Conservation (phyloP, 495 filamentous ascomycete genomes). For the Xylaria curta region DNA sequence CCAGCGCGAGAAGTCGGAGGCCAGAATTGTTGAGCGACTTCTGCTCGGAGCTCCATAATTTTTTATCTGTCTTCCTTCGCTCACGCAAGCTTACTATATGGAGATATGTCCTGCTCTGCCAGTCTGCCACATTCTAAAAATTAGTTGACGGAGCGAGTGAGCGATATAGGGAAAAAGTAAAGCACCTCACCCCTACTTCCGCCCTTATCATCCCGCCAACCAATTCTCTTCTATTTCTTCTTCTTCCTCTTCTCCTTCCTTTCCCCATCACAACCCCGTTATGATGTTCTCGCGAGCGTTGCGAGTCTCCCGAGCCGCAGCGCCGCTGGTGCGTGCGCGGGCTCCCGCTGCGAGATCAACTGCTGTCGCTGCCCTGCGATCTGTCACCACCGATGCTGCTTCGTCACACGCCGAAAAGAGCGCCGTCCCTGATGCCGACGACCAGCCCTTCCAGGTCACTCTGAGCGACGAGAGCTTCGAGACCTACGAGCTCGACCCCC, state of each 20-base stretch:
- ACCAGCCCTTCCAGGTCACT: conserved; percentile 88
- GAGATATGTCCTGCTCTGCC: neutral
- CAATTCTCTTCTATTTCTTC: neutral
- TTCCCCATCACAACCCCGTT: conserved; percentile 11
- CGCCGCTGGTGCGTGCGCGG: conserved; percentile 48
- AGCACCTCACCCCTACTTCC: conserved; percentile 4
- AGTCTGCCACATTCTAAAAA: neutral
- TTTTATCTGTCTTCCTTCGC: conserved; percentile 12
- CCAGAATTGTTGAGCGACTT: conserved; percentile 30
- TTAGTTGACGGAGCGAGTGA: conserved; percentile 6
- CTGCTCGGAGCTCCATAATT: conserved; percentile 27
- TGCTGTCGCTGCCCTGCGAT: conserved; percentile 65
- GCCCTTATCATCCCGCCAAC: neutral
- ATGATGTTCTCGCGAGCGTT: conserved; percentile 61
- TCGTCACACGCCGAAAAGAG: conserved; percentile 86
- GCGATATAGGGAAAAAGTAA: conserved; percentile 2
- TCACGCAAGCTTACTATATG: conserved; percentile 14
- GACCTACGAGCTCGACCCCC: conserved; percentile 97
- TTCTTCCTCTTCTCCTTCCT: conserved; percentile 14
- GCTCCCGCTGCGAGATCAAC: conserved; percentile 43
- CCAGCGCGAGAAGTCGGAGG: conserved; percentile 1
- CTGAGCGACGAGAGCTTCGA: conserved; percentile 99
- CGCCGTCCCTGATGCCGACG: conserved; percentile 82
- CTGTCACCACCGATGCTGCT: conserved; percentile 94
- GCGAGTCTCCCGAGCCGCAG: conserved; percentile 51